Conservation (phyloP, 1,284 basidiomycete species). For the Ceratobasidium sp. region DNA sequence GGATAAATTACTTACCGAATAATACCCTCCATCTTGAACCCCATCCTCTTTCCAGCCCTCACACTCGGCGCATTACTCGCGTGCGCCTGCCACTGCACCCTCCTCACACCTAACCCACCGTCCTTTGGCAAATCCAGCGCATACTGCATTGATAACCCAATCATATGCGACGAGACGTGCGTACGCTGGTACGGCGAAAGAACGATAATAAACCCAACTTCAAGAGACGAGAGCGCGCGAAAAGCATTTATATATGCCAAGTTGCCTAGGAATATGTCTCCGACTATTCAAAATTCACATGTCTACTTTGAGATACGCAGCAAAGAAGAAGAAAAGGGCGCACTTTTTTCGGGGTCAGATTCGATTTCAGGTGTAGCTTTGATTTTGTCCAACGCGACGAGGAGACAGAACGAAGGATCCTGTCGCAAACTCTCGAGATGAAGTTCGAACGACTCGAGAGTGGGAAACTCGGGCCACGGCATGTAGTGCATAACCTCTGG, state of each 20-base stretch:
- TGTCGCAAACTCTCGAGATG: slow-evolving; percentile 24
- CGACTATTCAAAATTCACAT: not conserved
- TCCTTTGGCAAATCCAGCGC: slow-evolving; percentile 60
- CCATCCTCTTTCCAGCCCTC: slow-evolving; percentile 65
- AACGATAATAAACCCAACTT: slow-evolving; percentile 50
- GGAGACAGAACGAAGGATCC: slow-evolving; percentile 44
- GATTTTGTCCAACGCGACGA: slow-evolving; percentile 48
- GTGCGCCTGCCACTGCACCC: slow-evolving; percentile 72
- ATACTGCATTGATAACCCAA: slow-evolving; percentile 68
- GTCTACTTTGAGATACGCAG: too few species aligned
- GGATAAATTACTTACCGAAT: slow-evolving; percentile 50
- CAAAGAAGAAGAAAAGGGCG: slow-evolving; percentile 47
- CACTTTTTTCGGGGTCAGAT: slow-evolving; percentile 26
- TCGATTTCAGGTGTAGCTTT: too few species aligned
- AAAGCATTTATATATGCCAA: slow-evolving; percentile 48
- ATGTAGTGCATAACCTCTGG: slow-evolving; percentile 41
- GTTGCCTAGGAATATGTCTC: slow-evolving; percentile 41
- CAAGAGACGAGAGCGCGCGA: slow-evolving; percentile 42
- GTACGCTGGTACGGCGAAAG: slow-evolving; percentile 65
- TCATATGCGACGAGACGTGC: slow-evolving; percentile 69
- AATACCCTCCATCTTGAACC: slow-evolving; percentile 67
- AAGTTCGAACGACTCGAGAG: slow-evolving; percentile 14
- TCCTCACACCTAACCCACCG: slow-evolving; percentile 66
- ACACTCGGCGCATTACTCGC: slow-evolving; percentile 63
- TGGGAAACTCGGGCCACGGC: not conserved